Base-by-base conservation (phyloP, 371 early-diverging fungal genomes). In the Rhizomucor pusillus region DNA sequence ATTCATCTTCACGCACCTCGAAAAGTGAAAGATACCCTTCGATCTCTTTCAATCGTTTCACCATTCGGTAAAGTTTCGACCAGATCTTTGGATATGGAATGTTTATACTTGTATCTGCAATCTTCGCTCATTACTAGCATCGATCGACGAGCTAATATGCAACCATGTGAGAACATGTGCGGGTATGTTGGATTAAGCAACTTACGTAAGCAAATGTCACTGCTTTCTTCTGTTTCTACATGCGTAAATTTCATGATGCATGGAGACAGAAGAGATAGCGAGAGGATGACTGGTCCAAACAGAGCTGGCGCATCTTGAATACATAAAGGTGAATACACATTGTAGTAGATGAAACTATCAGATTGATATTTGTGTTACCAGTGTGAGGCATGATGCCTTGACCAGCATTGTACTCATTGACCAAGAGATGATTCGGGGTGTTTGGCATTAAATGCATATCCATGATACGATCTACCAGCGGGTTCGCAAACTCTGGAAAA, bases 371-470 rank as follows among this genome's bases (percentile, higher is more conserved):
- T 29, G 7, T 29, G 3, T 45, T 62, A 71, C 74, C 75, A 56
- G 63, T 62, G 43, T 77, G 78, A 34, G 78, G 78, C 78, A 77
- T 77, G 46, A 77, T 80, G 59, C 88, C 90, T 66, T 90, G 90
- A 2, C 87, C 88, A 7, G 69, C 65, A 49, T 86, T 73, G 50
- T 90, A 90, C 62, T 90, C 88, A 60, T 88, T 89, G 7, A 87
- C 75, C n/a, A 87, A 65, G 22, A 86, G 57, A 55, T 80, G 81
- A 56, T 89, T 84, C 3, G 86, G 87, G 14, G 56, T 54, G 11
- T 62, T 45, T 6, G 60, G 59, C 67, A 78, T 80, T 33, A 76
- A 50, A 7, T 50, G 19, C 39, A 64, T 50, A 29, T 66, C 63
- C 63, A 66, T 71, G 18, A 78, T 69, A 18, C 85, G 81, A 23